A percentile compares a stretch with the other conserved stretches of the same genome.
Conservation (phyloP, 495 filamentous ascomycete species). For the Aspergillus carlsbadensis region DNA sequence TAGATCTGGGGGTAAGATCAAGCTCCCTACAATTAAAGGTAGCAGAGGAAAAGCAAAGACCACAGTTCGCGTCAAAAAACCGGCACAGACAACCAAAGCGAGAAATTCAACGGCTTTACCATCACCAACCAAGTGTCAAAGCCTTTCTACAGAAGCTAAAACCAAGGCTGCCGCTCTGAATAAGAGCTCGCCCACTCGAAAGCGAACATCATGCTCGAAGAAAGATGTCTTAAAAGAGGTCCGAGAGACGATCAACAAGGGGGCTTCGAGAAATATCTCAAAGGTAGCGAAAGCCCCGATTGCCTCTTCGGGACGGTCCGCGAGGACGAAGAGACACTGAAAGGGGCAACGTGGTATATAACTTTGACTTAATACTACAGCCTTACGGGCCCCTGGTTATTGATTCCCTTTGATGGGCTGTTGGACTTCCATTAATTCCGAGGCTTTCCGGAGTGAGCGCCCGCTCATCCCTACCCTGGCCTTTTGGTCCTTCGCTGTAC, state of each 20-base stretch:
- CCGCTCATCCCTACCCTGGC: no score
- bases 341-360: no score
- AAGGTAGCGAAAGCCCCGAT: background rate
- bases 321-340: background rate
- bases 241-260: slow-evolving; percentile 22
- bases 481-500: no score
- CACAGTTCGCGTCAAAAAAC: slow-evolving; percentile 14
- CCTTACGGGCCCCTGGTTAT: no score
- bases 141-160: slow-evolving; percentile 37
- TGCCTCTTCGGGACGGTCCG: background rate
- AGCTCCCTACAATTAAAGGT: slow-evolving; percentile 28
- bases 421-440: no score
- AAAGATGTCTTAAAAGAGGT: slow-evolving; percentile 16
- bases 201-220: slow-evolving; percentile 19
- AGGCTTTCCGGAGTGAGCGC: no score
- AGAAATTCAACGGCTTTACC: slow-evolving; percentile 8
- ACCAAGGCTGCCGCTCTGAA: slow-evolving; percentile 31
- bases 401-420: no score
- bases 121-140: slow-evolving; percentile 26
- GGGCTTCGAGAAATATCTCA: slow-evolving; percentile 1
- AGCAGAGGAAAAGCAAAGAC: slow-evolving; percentile 24
- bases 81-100: slow-evolving; percentile 9
- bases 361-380: no score
- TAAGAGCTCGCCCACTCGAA: slow-evolving; percentile 23
- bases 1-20: slow-evolving; percentile 26